These are phyloP conservation scores for Eutrema yunnanense DNA, from an alignment of 345 rosid genomes.

Conservation along the genomic window DNA sequence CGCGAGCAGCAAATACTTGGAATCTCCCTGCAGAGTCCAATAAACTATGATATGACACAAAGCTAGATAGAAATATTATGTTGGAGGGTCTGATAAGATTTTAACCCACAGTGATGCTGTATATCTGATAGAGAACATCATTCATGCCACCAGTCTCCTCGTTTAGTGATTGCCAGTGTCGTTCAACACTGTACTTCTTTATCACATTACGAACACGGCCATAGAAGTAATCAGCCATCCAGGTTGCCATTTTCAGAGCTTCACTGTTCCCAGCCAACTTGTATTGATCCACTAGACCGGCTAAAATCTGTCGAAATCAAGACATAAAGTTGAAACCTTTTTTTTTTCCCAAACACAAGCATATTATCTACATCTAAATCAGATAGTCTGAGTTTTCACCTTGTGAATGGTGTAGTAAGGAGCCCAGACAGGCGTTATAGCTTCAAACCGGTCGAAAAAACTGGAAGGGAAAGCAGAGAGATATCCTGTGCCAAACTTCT, in stretches of 20 bases:
- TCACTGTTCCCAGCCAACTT: slow-evolving; percentile 52
- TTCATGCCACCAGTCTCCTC: slow-evolving; percentile 99
- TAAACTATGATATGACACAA: neutral
- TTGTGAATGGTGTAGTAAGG: slow-evolving; percentile 97
- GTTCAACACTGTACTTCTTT: slow-evolving; percentile 42
- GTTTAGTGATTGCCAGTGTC: slow-evolving; percentile 75
- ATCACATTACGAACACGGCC: slow-evolving; percentile 79
- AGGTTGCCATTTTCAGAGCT: slow-evolving; percentile 62
- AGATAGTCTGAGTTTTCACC: slow-evolving; percentile 29
- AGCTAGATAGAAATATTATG: neutral
- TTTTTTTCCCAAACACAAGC: neutral
- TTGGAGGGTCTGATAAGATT: neutral
- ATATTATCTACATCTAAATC: neutral
- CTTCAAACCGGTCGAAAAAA: slow-evolving; percentile 77
- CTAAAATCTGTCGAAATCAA: slow-evolving; percentile 56
- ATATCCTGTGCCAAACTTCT: slow-evolving; percentile 70
- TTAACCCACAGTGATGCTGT: slow-evolving; percentile 47
- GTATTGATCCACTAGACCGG: slow-evolving; percentile 86
- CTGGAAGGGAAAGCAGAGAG: slow-evolving; percentile 93
- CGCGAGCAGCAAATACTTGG: slow-evolving; percentile 78
- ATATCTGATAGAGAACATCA: slow-evolving; percentile 80
- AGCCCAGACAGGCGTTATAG: slow-evolving; percentile 85
- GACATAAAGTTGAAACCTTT: slow-evolving; percentile 3
- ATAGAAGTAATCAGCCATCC: slow-evolving; percentile 91
- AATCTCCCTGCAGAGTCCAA: slow-evolving; percentile 53